Percentiles rank a stretch among this genome's conserved stretches.
These are phyloP conservation scores for Suillus lakei DNA, from an alignment of 768 basidiomycete genomes.

Conservation along the genomic window DNA sequence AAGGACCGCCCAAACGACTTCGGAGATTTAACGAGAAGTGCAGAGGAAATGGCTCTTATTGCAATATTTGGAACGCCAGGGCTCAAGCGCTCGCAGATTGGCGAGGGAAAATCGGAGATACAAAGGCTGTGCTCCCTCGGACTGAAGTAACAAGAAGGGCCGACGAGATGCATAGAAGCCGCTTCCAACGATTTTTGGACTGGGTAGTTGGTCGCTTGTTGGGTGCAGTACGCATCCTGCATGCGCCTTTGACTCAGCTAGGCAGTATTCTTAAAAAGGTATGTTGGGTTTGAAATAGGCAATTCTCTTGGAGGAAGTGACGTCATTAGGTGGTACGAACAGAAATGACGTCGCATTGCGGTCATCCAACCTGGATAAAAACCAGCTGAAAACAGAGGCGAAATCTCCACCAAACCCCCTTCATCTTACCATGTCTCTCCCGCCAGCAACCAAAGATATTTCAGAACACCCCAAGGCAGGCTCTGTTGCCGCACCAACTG, in stretches of 20 bases:
- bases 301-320: background rate
- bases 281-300: background rate
- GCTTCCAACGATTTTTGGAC: too few relatives aligned
- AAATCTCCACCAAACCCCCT: background rate
- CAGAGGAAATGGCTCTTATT: too few relatives aligned
- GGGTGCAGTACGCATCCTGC: too few relatives aligned
- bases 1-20: background rate
- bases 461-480: slow-evolving; percentile 57
- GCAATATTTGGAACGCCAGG: too few relatives aligned
- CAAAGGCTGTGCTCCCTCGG: too few relatives aligned
- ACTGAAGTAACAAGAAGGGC: too few relatives aligned
- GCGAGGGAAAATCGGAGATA: too few relatives aligned
- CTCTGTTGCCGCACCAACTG: slow-evolving; percentile 69
- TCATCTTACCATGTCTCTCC: slow-evolving; percentile 61
- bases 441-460: slow-evolving; percentile 64
- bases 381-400: background rate
- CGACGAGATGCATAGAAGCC: too few relatives aligned
- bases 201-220: too few relatives aligned
- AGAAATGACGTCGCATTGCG: slow-evolving; percentile 19
- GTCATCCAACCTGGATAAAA: slow-evolving; percentile 12
- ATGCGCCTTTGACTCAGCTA: too few relatives aligned
- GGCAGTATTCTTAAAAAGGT: background rate
- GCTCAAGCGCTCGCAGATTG: too few relatives aligned
- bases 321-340: background rate
- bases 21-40: too few relatives aligned